phyloP scores from a whole-genome alignment of 2,329 filamentous ascomycete species.

The Alternaria sp. region DNA sequence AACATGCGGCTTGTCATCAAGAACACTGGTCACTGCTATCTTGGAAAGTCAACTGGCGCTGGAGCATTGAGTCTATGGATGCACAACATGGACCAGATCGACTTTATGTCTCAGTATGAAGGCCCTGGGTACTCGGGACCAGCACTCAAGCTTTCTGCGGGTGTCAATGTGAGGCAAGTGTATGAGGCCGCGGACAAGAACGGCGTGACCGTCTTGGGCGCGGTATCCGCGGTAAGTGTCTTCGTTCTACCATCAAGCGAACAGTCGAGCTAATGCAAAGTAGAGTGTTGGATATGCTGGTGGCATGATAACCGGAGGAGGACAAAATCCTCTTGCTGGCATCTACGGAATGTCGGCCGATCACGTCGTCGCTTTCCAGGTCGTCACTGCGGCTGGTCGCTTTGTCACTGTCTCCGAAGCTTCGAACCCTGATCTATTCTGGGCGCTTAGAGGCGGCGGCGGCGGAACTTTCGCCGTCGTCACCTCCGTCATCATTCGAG shows the following conservation, averaged over 20 bases:
- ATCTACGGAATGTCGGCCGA: constrained; percentile 47
- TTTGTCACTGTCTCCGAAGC: constrained; percentile 8
- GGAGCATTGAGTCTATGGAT: constrained; percentile 40
- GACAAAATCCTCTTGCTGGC: constrained; percentile 59
- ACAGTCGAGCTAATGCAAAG: background rate
- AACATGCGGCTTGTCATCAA: constrained; percentile 39
- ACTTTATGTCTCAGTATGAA: constrained; percentile 31
- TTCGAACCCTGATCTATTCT: constrained; percentile 28
- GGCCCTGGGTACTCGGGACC: constrained; percentile 34
- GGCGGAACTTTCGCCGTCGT: constrained; percentile 25
- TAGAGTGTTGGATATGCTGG: constrained; percentile 56
- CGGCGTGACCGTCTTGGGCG: constrained; percentile 31
- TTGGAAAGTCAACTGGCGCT: constrained; percentile 32
- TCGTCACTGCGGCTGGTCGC: constrained; percentile 27
- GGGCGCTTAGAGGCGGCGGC: constrained; percentile 32
- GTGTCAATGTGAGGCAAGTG: constrained; percentile 35
- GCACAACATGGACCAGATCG: constrained; percentile 37
- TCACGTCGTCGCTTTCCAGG: constrained; percentile 24
- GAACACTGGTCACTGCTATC: constrained; percentile 42
- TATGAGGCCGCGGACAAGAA: constrained; percentile 35
- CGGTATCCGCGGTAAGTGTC: constrained; percentile 23
- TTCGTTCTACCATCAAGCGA: background rate
- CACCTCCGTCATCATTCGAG: constrained; percentile 21
- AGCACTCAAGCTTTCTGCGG: constrained; percentile 37
- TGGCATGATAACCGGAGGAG: constrained; percentile 53